These are phyloP conservation scores for Globisporangium megalacanthum DNA, from an alignment of 352 stramenopile species.

Conservation along the genomic window DNA sequence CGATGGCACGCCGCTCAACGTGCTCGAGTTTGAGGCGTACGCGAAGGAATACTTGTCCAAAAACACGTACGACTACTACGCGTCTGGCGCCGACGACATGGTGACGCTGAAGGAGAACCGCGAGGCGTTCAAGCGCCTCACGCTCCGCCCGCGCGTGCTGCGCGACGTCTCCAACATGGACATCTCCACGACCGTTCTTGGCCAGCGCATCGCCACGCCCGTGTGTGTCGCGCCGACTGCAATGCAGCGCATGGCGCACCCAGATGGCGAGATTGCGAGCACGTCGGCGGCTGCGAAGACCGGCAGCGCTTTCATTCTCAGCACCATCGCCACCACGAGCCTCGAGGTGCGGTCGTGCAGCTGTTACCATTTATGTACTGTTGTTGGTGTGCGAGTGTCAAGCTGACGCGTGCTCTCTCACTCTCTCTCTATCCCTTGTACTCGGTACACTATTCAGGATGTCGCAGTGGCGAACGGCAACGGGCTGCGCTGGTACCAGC, in stretches of 20 bases:
- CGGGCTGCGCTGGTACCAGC: conserved; percentile 92
- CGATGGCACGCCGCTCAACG: conserved; percentile 74
- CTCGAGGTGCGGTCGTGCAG: conserved; percentile 53
- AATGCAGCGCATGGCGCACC: conserved; percentile 95
- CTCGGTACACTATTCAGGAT: conserved; percentile 18
- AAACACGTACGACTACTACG: conserved; percentile 91
- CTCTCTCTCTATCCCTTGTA: not conserved
- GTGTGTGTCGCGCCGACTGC: conserved; percentile 91
- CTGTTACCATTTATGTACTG: not conserved
- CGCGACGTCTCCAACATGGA: conserved; percentile 92
- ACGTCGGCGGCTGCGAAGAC: conserved; percentile 76
- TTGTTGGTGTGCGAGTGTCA: not conserved
- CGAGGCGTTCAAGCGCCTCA: conserved; percentile 88
- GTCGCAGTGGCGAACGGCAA: conserved; percentile 52
- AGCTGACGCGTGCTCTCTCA: not conserved
- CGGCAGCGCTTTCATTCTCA: conserved; percentile 90
- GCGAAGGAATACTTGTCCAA: conserved; percentile 87
- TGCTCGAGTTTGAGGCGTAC: conserved; percentile 89
- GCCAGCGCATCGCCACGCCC: conserved; percentile 85
- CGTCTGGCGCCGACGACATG: conserved; percentile 92
- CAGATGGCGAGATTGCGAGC: conserved; percentile 89
- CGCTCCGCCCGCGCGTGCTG: conserved; percentile 93
- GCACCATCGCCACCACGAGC: conserved; percentile 89
- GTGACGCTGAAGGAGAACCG: conserved; percentile 70
- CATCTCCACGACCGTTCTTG: conserved; percentile 89